Conservation (phyloP, 345 rosid genomes). For the Odontarrhena argentea region DNA sequence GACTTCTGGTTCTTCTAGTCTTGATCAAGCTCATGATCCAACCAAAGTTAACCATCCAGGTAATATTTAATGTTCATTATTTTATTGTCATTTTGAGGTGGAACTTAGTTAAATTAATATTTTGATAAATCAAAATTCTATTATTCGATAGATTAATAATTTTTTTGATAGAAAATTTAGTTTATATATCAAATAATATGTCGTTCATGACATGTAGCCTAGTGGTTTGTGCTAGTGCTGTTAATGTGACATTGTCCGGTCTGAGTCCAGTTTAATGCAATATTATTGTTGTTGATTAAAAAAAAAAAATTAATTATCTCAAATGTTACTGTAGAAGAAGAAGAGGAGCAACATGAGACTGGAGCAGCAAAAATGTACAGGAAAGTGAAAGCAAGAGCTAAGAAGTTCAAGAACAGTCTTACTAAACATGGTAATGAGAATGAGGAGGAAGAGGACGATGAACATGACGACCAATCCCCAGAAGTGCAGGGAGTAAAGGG, state of each 20-base stretch:
- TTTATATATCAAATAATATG: too few species aligned
- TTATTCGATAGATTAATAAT: too few species aligned
- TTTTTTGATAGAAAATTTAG: too few species aligned
- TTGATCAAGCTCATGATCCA: constrained; percentile 44
- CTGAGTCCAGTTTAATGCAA: too few species aligned
- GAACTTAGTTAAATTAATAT: too few species aligned
- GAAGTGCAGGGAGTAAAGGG: constrained; percentile 36
- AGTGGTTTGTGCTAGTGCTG: too few species aligned
- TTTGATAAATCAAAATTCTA: too few species aligned
- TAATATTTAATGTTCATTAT: background rate
- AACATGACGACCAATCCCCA: constrained; percentile 49
- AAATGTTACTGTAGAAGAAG: constrained; percentile 38
- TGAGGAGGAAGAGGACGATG: constrained; percentile 57
- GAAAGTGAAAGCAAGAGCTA: constrained; percentile 76
- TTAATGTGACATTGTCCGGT: too few species aligned
- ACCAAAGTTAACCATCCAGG: constrained; percentile 35
- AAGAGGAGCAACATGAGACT: constrained; percentile 52
- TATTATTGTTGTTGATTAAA: too few species aligned
- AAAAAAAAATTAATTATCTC: too few species aligned
- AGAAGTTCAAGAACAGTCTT: constrained; percentile 65
- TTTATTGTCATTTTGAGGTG: too few species aligned
- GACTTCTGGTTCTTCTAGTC: constrained; percentile 33
- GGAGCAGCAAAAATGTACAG: constrained; percentile 55
- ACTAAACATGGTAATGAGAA: constrained; percentile 41
- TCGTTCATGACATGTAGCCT: too few species aligned